Percentiles rank a stretch among this genome's conserved stretches.
phyloP scores from a whole-genome alignment of 306 rosid species.

The Senna siamea region DNA sequence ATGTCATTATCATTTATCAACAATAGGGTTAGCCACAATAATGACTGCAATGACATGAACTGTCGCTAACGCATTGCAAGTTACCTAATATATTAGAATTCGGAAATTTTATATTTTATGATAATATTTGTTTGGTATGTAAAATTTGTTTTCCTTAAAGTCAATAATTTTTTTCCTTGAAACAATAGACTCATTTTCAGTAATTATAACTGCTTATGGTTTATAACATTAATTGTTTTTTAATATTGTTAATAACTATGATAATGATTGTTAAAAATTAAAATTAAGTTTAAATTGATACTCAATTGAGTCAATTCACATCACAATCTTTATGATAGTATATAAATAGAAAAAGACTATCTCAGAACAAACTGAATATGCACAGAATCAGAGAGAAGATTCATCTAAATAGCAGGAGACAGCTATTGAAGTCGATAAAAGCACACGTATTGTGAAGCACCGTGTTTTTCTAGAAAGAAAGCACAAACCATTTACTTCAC shows the following conservation, averaged over 20 bases:
- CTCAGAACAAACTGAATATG: background rate
- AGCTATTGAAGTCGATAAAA: background rate
- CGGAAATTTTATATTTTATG: too few species aligned
- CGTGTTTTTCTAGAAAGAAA: background rate
- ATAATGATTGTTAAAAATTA: background rate
- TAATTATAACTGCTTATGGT: background rate
- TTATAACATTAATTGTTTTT: background rate
- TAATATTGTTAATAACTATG: background rate
- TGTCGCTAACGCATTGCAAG: background rate
- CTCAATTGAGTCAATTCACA: background rate
- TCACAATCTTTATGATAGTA: too few species aligned
- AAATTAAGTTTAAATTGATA: background rate
- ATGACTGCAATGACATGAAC: background rate
- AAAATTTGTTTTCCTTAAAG: background rate
- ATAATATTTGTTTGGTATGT: background rate
- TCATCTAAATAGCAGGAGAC: background rate
- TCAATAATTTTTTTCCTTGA: background rate
- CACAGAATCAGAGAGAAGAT: background rate
- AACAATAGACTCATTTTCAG: background rate
- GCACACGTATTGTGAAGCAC: background rate
- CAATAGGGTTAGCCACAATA: conserved; percentile 13
- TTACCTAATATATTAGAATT: background rate
- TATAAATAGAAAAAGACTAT: background rate
- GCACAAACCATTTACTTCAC: background rate
- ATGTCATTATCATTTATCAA: conserved; percentile 37